Base-by-base conservation (phyloP, 1,284 basidiomycete species). In the Grifola frondosa region DNA sequence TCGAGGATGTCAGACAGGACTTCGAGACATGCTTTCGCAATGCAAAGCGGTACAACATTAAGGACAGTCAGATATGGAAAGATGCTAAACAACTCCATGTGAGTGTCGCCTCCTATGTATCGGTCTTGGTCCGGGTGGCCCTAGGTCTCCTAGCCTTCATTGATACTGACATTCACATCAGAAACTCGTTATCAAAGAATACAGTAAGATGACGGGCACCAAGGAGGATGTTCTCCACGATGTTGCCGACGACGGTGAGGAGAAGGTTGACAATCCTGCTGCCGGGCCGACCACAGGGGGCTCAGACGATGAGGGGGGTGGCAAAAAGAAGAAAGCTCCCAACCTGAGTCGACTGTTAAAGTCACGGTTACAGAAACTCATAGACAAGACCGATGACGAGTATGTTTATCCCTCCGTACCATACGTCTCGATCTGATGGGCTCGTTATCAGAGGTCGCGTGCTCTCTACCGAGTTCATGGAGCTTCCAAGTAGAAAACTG, bases 21-120 rank as follows among this genome's bases (percentile, higher is more conserved):
- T 81, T 94, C 37, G 90, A 94, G 55, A 74, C 84, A 26, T 91
- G 92, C 65, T 96, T 94, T 65, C 78, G 75, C 57, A 97, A 97
- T 62, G 94, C 94, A 16, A 91, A 91, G 69, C 72, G 77, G 53
- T 97, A 94, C 68, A 97, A 97, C 64, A 74, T 84, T 63, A 84
- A 86, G 61, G 88, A 86, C 21, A 95, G 91, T 62, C 75, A 75
- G 44, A 92, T 97, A 41, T 95, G 82, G 75, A 75, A 77, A 44
- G 89, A 94, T 66, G 93, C 94, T 8, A 87, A 85, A 61, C 67
- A 72, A 45, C 66, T 84, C 16, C 77, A 77, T 64, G 79, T 80
- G 45, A 53, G 74, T 60, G 20, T 12, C 21, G 17, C 33, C 30
- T 28, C 30, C 36, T 36, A 29, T 11, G 19, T 31, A 5, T 13